A percentile compares a stretch with the other conserved stretches of the same genome.
These are phyloP conservation scores for Vicia villosa DNA, from an alignment of 306 rosid genomes.

Conservation along the genomic window DNA sequence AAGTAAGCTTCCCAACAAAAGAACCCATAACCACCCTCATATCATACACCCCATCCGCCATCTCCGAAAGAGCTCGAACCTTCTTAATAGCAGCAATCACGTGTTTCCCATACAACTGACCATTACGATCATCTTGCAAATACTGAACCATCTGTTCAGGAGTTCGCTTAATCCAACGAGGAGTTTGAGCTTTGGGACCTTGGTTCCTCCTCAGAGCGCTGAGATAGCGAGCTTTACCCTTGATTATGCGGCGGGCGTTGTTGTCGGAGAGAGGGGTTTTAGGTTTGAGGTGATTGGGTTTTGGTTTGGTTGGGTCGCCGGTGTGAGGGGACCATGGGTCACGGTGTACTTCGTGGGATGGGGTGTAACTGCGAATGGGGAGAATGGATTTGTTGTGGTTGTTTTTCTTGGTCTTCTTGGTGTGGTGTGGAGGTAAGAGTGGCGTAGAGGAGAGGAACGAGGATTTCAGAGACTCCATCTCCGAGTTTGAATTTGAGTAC, in stretches of 20 bases:
- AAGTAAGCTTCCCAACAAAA: slow-evolving; percentile 75
- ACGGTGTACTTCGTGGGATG: slow-evolving; percentile 44
- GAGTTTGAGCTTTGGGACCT: slow-evolving; percentile 86
- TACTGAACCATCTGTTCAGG: slow-evolving; percentile 94
- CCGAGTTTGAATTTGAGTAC: too few species aligned
- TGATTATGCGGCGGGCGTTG: slow-evolving; percentile 92
- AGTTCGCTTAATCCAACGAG: slow-evolving; percentile 79
- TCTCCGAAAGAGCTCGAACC: slow-evolving; percentile 67
- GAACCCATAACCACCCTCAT: slow-evolving; percentile 79
- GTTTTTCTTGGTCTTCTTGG: background rate
- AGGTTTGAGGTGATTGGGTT: slow-evolving; percentile 54
- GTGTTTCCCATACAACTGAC: slow-evolving; percentile 75
- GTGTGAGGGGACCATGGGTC: slow-evolving; percentile 83
- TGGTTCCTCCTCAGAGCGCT: slow-evolving; percentile 72
- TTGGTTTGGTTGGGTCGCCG: slow-evolving; percentile 66
- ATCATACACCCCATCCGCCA: slow-evolving; percentile 53
- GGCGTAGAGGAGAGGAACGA: slow-evolving; percentile 49
- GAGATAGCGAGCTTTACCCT: slow-evolving; percentile 63
- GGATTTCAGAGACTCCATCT: slow-evolving; percentile 64
- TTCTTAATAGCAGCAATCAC: slow-evolving; percentile 82
- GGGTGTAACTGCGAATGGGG: slow-evolving; percentile 31
- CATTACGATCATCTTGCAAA: slow-evolving; percentile 70
- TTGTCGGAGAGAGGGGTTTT: slow-evolving; percentile 83
- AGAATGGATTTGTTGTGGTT: slow-evolving; percentile 25
- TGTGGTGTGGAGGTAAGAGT: slow-evolving; percentile 18